A percentile compares a stretch with the other conserved stretches of the same genome.
These are phyloP conservation scores for Hypoxylon fragiforme DNA, from an alignment of 495 filamentous ascomycete genomes.

Conservation along the genomic window DNA sequence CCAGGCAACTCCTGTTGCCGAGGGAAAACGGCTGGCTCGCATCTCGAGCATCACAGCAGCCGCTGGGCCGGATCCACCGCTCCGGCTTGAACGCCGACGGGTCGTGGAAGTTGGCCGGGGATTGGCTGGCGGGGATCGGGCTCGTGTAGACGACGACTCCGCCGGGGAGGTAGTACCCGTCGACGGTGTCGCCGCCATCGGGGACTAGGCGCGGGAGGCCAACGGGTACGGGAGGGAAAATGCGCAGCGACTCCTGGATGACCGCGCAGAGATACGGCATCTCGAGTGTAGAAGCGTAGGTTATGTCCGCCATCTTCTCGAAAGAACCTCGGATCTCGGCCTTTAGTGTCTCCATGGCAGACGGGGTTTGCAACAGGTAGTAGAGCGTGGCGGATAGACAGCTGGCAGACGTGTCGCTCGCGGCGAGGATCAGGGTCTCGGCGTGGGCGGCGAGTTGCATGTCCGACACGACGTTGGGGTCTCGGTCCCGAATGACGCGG, in stretches of 20 bases:
- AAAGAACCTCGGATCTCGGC: conserved; percentile 49
- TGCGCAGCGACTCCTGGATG: conserved; percentile 48
- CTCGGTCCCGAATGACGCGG: conserved; percentile 18
- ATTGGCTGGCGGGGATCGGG: conserved; percentile 36
- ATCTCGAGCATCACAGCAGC: conserved; percentile 37
- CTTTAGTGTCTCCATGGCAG: conserved; percentile 35
- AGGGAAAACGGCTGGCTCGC: conserved; percentile 34
- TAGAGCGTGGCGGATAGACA: conserved; percentile 44
- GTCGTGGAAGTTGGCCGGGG: conserved; percentile 38
- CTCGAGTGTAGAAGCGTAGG: conserved; percentile 20
- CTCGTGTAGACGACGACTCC: conserved; percentile 48
- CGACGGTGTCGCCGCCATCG: conserved; percentile 36
- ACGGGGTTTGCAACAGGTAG: conserved; percentile 40
- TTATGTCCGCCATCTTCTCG: conserved; percentile 37
- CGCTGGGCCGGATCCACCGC: conserved; percentile 38
- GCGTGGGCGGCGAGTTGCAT: conserved; percentile 32
- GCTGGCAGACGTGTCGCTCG: conserved; percentile 53
- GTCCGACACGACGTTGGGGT: conserved; percentile 22
- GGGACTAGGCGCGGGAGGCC: conserved; percentile 36
- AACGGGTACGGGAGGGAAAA: conserved; percentile 37
- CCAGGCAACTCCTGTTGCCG: conserved; percentile 37
- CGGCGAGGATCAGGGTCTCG: conserved; percentile 43
- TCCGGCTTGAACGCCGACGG: conserved; percentile 41
- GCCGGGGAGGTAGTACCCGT: conserved; percentile 38
- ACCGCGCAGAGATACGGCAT: conserved; percentile 47